Evolutionary conservation across 495 filamentous ascomycete genomes (phyloP), one percentile per base, ranked within the genome.

Genomic region (Halenospora varia): DNA sequence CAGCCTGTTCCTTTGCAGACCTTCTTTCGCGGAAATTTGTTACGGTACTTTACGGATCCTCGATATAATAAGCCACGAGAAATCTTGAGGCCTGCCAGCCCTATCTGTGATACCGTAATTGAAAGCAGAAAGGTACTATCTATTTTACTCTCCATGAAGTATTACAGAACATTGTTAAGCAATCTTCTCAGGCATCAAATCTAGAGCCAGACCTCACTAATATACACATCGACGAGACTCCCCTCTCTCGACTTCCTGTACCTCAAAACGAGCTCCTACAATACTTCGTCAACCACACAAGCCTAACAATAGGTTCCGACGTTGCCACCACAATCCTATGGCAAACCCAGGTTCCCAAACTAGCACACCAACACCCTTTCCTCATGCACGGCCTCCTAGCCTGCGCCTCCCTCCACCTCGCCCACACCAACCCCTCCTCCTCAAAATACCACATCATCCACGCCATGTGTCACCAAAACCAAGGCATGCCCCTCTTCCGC

Each of bases 361-460:
- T 70, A 15, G 66, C 70, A 2, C 55, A 49, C 10, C 48, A 60
- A 13, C 51, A 57, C 39, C 29, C 49, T 11, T 77, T 73, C 40
- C 51, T 77, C 0, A 45, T 71, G 15, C 66, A 73, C 23, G 71
- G 70, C 2, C 63, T 77, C 15, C 56, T 77, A 18, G 68, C 74
- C 10, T 69, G 68, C 26, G 48, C 73, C 2, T 62, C 69, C 1
- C 44, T 70, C 19, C 72, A 75, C 41, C 51, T 70, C 17, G 66
- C 68, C 11, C 63, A 64, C 24, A 22, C 67, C 10, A 25, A 66
- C 18, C 64, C 56, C 0, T 4, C 44, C 0, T 29, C 63, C 39
- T 42, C 56, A 9, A 26, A 54, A 11, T n/a, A 51, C 23, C 68
- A 67, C 25, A 51, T 61, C 2, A 15, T 73, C 0, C 60, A 49